Conservation (phyloP, 2,329 filamentous ascomycete species). For the Exophiala spinifera region DNA sequence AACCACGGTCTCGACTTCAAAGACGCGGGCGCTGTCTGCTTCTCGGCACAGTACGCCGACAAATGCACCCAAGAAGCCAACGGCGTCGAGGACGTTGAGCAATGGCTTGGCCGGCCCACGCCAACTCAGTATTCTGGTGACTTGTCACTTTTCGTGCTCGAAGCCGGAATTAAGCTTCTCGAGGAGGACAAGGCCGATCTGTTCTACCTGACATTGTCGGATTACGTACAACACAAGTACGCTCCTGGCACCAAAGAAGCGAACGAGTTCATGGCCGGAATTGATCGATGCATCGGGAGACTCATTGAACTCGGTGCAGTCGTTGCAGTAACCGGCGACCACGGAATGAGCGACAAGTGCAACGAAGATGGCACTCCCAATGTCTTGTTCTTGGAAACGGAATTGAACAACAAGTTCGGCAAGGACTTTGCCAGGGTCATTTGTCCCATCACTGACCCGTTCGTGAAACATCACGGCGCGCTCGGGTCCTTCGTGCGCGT, state of each 20-base stretch:
- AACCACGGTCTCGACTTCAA: constrained; percentile 34
- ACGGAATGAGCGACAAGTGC: constrained; percentile 45
- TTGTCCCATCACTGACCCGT: constrained; percentile 46
- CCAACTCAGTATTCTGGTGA: constrained; percentile 45
- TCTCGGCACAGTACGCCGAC: constrained; percentile 38
- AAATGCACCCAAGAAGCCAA: constrained; percentile 35
- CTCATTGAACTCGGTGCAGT: constrained; percentile 37
- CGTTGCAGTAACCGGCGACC: constrained; percentile 43
- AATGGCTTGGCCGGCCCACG: constrained; percentile 38
- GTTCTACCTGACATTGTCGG: constrained; percentile 45
- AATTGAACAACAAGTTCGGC: constrained; percentile 35
- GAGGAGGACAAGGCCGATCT: constrained; percentile 40
- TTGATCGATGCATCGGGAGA: constrained; percentile 37
- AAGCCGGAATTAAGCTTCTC: constrained; percentile 44
- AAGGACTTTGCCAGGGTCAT: constrained; percentile 38
- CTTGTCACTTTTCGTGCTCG: constrained; percentile 45
- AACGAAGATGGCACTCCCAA: constrained; percentile 36
- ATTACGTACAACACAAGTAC: constrained; percentile 47
- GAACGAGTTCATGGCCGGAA: constrained; percentile 37
- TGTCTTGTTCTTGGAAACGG: constrained; percentile 42
- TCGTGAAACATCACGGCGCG: constrained; percentile 45
- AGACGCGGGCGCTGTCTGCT: constrained; percentile 36
- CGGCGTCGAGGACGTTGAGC: constrained; percentile 37
- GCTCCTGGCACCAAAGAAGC: constrained; percentile 38
- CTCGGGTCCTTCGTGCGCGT: constrained; percentile 44